Conservation (phyloP, 129 eudicot species). For the Flaveria brownii region DNA sequence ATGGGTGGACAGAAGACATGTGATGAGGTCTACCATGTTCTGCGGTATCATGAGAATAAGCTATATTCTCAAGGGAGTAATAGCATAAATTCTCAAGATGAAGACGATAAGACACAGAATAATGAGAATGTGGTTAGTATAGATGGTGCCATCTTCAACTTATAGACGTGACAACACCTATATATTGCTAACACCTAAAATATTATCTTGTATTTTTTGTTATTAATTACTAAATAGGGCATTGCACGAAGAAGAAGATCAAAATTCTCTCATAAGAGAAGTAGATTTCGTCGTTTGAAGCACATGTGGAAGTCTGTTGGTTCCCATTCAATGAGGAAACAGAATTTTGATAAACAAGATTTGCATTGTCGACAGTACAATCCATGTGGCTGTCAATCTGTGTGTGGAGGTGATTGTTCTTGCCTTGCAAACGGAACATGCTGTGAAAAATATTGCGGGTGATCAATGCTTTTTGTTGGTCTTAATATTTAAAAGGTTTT, state of each 20-base stretch:
- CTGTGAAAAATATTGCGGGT: conserved; percentile 96
- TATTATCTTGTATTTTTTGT: conserved; percentile 10
- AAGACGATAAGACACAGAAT: conserved; percentile 47
- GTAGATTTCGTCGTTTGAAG: conserved; percentile 76
- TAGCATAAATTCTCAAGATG: conserved; percentile 38
- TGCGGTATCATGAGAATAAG: conserved; percentile 52
- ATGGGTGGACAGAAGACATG: conserved; percentile 74
- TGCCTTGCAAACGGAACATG: conserved; percentile 63
- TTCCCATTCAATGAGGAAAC: conserved; percentile 54
- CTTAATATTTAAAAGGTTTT: background rate
- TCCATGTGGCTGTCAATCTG: conserved; percentile 78
- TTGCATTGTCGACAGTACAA: conserved; percentile 61
- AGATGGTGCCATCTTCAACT: conserved; percentile 1
- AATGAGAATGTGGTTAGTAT: conserved; percentile 51
- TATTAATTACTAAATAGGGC: conserved; percentile 43
- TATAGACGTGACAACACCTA: background rate
- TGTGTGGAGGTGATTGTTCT: conserved; percentile 75
- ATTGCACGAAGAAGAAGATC: conserved; percentile 52
- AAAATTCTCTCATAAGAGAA: conserved; percentile 58
- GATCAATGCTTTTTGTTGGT: background rate
- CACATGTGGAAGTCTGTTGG: conserved; percentile 71
- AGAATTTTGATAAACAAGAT: conserved; percentile 59
- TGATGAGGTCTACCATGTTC: conserved; percentile 60
- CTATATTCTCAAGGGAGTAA: conserved; percentile 45
- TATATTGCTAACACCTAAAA: background rate